Conservation (phyloP, 2,329 filamentous ascomycete genomes). For the Pestalotiopsis sp. region DNA sequence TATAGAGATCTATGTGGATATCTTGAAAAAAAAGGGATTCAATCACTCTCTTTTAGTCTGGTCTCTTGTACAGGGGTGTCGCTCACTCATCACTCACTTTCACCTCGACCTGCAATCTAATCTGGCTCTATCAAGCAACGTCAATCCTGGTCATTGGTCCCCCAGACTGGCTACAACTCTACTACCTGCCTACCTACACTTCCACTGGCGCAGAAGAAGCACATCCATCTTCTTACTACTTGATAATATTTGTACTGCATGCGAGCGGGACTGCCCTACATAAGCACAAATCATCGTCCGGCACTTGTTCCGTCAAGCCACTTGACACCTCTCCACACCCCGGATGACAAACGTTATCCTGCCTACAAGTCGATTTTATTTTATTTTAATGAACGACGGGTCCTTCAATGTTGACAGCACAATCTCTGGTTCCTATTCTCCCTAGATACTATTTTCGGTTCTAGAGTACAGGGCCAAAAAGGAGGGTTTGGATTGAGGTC, state of each 20-base stretch:
- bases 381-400: neutral
- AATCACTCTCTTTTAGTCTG: neutral
- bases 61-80: neutral
- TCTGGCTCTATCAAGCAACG: neutral
- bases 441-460: neutral
- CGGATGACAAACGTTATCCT: neutral
- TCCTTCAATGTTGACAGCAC: neutral
- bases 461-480: neutral
- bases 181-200: neutral
- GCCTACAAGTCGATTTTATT: neutral
- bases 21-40: neutral
- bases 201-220: neutral
- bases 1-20: conserved; percentile 2
- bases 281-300: neutral
- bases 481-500: neutral
- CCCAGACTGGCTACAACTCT: conserved; percentile 5
- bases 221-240: neutral
- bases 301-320: neutral
- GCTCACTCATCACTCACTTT: neutral
- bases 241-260: neutral
- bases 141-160: conserved; percentile 10
- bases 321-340: neutral
- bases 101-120: conserved; percentile 1
- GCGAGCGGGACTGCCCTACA: neutral
- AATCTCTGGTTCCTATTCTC: neutral